These are phyloP conservation scores for Pythium sukuiense DNA, from an alignment of 352 stramenopile species.

Conservation along the genomic window DNA sequence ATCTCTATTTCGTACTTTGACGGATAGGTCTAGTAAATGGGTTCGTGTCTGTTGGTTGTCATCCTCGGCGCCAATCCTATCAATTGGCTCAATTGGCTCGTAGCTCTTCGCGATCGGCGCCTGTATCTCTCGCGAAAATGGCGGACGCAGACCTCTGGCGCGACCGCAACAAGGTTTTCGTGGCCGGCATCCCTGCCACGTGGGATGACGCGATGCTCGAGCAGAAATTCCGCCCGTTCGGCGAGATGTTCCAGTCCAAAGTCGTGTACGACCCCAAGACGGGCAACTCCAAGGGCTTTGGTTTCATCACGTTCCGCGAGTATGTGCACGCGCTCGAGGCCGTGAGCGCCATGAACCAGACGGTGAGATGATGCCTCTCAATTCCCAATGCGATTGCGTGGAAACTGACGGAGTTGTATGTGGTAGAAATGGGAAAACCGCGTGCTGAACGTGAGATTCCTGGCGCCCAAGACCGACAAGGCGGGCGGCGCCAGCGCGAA, in stretches of 20 bases:
- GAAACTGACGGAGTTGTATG: background rate
- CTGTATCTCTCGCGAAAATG: constrained; percentile 29
- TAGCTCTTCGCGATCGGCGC: background rate
- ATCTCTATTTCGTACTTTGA: constrained; percentile 22
- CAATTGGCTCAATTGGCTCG: background rate
- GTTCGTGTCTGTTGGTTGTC: constrained; percentile 13
- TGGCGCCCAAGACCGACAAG: constrained; percentile 60
- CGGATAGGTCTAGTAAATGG: constrained; percentile 2
- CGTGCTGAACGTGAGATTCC: constrained; percentile 81
- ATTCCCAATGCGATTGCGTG: background rate
- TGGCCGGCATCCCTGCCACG: constrained; percentile 62
- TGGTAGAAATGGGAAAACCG: constrained; percentile 80
- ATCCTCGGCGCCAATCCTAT: background rate
- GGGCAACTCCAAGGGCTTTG: constrained; percentile 70
- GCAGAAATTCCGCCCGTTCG: constrained; percentile 72
- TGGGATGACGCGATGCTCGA: constrained; percentile 70
- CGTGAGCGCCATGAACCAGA: constrained; percentile 74
- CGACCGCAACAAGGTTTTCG: constrained; percentile 88
- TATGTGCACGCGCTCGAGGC: constrained; percentile 80
- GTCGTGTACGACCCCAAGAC: constrained; percentile 77
- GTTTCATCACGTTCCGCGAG: constrained; percentile 82
- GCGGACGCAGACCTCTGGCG: constrained; percentile 72
- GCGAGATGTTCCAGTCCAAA: constrained; percentile 87
- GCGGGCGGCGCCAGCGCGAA: background rate
- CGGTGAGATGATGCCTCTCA: constrained; percentile 22